Base-by-base conservation (phyloP, 352 stramenopile species). In the Phytophthora rubi region DNA sequence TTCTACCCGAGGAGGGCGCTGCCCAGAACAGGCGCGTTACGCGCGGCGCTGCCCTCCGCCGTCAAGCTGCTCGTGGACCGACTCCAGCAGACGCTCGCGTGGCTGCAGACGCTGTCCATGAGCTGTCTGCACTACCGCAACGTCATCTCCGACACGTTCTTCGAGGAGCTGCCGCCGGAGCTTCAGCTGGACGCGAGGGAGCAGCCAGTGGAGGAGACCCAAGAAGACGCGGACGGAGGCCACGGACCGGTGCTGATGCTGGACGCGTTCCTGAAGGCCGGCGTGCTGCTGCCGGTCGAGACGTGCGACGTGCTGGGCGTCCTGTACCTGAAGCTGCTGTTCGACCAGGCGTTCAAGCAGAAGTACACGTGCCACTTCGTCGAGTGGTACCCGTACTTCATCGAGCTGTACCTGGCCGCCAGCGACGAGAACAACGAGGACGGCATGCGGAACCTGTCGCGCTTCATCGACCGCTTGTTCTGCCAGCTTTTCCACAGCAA, bases 401-500 rank as follows among this genome's bases (percentile, higher is more conserved):
- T 94, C 48, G 76, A 90, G 45, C 68, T 94, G 10, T 95, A 89
- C 56, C 60, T 91, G 23, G 70, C 74, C 13, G 79, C 83, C 3
- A 92, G 82, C 51, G 82, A 90, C 10, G 79, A 90, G 53, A 87
- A 86, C 69, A 92, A 90, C 39, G 85, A 94, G 30, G 83, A 89
- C 4, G 84, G 85, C 3, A 92, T 93, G 81, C 77, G 79, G 6
- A 91, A 89, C 53, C 71, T 95, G 0, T 93, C 84, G 48, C 76
- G 86, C 9, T 94, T 94, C 72, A 91, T 95, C 48, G 88, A 95
- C 56, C 85, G 88, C 28, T 64, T 95, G 0, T 95, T 95, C 42
- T 95, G 88, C 55, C 88, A 95, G 62, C 75, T 95, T 9, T 95
- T 95, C 64, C 88, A 95, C 62, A 94, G 85, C 57, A 87, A 86